phyloP scores from a whole-genome alignment of 176 grass and related monocot species.

The Aechmea fasciata region DNA sequence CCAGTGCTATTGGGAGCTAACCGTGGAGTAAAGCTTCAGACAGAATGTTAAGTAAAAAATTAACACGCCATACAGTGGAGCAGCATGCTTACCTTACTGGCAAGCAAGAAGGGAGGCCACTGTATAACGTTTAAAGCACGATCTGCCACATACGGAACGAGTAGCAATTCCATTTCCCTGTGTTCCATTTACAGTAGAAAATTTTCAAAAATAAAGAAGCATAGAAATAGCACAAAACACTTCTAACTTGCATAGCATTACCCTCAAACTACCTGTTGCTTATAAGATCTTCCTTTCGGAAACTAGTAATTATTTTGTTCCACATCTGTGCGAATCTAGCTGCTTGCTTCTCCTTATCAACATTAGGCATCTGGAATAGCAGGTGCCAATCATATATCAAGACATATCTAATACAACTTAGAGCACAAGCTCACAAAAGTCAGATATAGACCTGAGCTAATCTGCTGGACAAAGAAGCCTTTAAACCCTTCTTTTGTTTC shows the following conservation, averaged over 20 bases:
- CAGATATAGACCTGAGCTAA: conserved; percentile 48
- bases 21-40: background rate
- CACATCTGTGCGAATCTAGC: conserved; percentile 98
- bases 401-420: background rate
- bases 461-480: conserved; percentile 54
- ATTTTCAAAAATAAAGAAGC: conserved; percentile 4
- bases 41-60: conserved; percentile 4
- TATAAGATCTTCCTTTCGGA: conserved; percentile 92
- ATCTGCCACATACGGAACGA: conserved; percentile 90
- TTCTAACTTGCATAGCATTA: background rate
- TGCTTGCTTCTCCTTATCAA: conserved; percentile 40
- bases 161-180: conserved; percentile 87
- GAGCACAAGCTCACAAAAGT: background rate
- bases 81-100: conserved; percentile 61
- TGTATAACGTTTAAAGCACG: conserved; percentile 54
- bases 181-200: conserved; percentile 5
- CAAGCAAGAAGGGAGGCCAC: conserved; percentile 97
- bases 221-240: conserved; percentile 5
- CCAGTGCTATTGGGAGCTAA: conserved; percentile 89
- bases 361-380: conserved; percentile 39
- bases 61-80: background rate
- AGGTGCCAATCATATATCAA: background rate
- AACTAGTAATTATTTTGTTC: conserved; percentile 84
- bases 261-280: conserved; percentile 42
- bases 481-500: conserved; percentile 62